phyloP scores from a whole-genome alignment of 306 rosid genomes.

The Pueraria montana region DNA sequence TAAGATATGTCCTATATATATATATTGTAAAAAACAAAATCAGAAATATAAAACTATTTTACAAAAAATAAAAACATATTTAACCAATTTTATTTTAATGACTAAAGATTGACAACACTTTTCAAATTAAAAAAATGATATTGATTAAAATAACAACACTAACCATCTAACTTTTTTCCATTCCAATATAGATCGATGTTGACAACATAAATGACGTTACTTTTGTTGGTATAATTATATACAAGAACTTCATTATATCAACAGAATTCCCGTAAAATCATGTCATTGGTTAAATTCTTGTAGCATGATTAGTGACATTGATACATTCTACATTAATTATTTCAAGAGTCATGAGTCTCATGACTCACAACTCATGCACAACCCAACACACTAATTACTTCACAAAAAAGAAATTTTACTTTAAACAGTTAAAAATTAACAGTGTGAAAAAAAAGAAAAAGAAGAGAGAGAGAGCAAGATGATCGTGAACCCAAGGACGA shows the following conservation, averaged over 20 bases:
- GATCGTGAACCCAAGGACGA: neutral
- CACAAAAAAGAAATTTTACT: neutral
- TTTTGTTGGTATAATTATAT: neutral
- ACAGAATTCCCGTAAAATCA: neutral
- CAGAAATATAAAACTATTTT: neutral
- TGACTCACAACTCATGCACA: neutral
- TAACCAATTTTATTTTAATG: neutral
- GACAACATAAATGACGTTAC: neutral
- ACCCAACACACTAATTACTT: neutral
- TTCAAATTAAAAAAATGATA: neutral
- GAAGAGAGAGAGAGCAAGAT: neutral
- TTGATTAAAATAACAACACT: neutral
- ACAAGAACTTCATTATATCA: neutral
- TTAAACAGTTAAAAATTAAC: neutral
- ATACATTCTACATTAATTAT: neutral
- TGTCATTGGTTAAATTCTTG: neutral
- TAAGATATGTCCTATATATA: too few relatives aligned
- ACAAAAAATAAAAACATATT: neutral
- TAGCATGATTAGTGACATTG: neutral
- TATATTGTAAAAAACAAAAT: too few relatives aligned
- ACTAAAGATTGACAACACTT: neutral
- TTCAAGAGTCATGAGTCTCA: neutral
- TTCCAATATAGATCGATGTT: neutral
- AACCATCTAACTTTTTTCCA: neutral
- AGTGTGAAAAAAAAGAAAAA: too few relatives aligned